A percentile compares a stretch with the other conserved stretches of the same genome.
These are phyloP conservation scores for Xylaria flabelliformis DNA, from an alignment of 495 filamentous ascomycete genomes.

Conservation along the genomic window DNA sequence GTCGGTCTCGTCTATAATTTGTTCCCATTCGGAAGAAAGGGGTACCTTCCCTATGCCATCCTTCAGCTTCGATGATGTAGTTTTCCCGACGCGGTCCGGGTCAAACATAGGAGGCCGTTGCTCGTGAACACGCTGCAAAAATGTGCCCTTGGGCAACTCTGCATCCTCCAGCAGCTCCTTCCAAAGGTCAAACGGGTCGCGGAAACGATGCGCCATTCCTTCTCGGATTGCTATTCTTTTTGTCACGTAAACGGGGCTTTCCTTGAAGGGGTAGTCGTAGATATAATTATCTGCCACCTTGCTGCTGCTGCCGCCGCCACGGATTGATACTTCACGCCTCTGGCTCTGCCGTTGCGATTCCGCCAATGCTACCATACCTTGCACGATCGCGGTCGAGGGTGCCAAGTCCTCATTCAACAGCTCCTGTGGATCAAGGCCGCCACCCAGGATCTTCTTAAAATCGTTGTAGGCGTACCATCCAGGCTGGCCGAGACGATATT, in stretches of 20 bases:
- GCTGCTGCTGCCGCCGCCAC: slow-evolving; percentile 10
- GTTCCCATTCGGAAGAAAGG: not conserved
- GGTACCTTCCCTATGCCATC: not conserved
- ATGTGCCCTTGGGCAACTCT: not conserved
- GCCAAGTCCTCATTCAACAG: not conserved
- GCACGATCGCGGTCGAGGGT: not conserved
- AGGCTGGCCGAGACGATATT: not conserved
- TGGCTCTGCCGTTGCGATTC: not conserved
- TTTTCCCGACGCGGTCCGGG: not conserved
- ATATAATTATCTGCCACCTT: not conserved
- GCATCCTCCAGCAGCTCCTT: slow-evolving; percentile 14
- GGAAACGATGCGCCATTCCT: slow-evolving; percentile 4
- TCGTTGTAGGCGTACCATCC: not conserved
- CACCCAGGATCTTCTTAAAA: slow-evolving; percentile 20
- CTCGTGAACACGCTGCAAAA: not conserved
- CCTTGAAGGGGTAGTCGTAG: not conserved
- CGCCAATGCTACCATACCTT: slow-evolving; percentile 16
- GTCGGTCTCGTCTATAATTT: not conserved
- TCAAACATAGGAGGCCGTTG: slow-evolving; percentile 17
- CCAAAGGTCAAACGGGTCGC: slow-evolving; percentile 10
- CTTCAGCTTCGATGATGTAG: not conserved
- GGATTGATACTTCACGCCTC: not conserved
- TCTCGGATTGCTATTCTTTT: not conserved
- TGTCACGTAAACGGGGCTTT: not conserved
- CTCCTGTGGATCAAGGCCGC: slow-evolving; percentile 5